phyloP scores from a whole-genome alignment of 176 grass and related monocot genomes.

The Sorghum bicolor region Sorghum_bicolor_NCBIv3 NC_012873.2:66343001-66343500 shows the following conservation, averaged over 20 bases:
- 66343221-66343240: constrained; percentile 46
- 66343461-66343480: constrained; percentile 92
- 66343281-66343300: constrained; percentile 56
- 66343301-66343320: constrained; percentile 68
- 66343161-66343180: constrained; percentile 51
- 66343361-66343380: constrained; percentile 81
- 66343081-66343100: constrained; percentile 69
- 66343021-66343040: constrained; percentile 20
- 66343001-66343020: constrained; percentile 40
- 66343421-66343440: constrained; percentile 68
- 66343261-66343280: constrained; percentile 28
- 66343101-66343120: constrained; percentile 83
- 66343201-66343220: constrained; percentile 94
- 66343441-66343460: constrained; percentile 77
- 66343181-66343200: constrained; percentile 53
- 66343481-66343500: constrained; percentile 81
- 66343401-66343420: constrained; percentile 84
- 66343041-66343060: constrained; percentile 36
- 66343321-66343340: constrained; percentile 70
- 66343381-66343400: constrained; percentile 89
- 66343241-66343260: constrained; percentile 32
- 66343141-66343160: constrained; percentile 86
- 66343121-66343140: constrained; percentile 82
- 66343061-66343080: constrained; percentile 39
- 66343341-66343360: constrained; percentile 75